Evolutionary conservation across 306 rosid species (phyloP), one percentile per base, ranked within the genome.

Genomic region (Myrica gale): DNA sequence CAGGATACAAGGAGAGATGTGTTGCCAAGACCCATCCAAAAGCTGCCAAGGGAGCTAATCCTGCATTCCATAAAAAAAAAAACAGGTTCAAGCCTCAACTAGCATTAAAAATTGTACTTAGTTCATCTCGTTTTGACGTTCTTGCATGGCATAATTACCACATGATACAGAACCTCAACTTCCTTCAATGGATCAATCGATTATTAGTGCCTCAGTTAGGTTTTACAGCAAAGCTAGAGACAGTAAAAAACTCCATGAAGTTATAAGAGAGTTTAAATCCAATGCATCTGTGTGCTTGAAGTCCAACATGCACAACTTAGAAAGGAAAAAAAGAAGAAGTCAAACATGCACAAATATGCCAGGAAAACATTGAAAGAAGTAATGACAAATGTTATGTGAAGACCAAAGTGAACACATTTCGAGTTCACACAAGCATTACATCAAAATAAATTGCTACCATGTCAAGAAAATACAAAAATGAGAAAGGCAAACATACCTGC

Each of bases 11-110:
- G 76, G 98, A 95, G 74, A 92, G 82, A 84, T 95, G 97, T 44
- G 97, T 85, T 52, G 99, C 97, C 91, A 89, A 81, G 85, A 95
- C 96, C 97, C 93, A 95, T 67, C 99, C 97, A 84, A 92, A 92
- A 79, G 99, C 99, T 16, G 97, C 97, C 85, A 92, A 71, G 1
- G 91, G 86, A 77, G 88, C 89, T 71, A 78, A 71, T 80, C 97
- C 99, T 92, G 81, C 79, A 77, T 66, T 55, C 74, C 84, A 83
- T 74, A 3, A 81, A 80, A 65, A 79, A 51, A 69, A 75, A 72
- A 69, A 80, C 76, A 65, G 84, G 77, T 63, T 39, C 39, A 71
- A 65, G 47, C 13, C 58, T 74, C 60, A 65, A 42, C 21, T 41
- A 7, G 7, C 20, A 65, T 3, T 8, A 63, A 63, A 17, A 39